Base-by-base conservation (phyloP, 164 flowering plant species). In the Nelumbo lutea region DNA sequence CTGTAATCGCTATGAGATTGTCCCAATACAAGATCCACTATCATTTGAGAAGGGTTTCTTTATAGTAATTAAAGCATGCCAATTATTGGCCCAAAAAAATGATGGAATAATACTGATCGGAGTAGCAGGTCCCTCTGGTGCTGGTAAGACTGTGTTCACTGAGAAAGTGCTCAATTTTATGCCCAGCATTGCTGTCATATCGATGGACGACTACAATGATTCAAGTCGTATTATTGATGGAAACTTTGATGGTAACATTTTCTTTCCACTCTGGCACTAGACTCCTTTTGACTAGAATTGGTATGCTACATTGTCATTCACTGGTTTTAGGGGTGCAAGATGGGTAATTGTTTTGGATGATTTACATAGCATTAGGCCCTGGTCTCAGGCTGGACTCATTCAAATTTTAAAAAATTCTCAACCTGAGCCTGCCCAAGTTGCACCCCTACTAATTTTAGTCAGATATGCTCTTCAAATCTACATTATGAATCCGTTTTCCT, bases 41-140 rank as follows among this genome's bases (percentile, higher is more conserved):
- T 91, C 99, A 42, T 91, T 93, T 76, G 99, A 96, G 81, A 93
- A 90, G 76, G 98, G 98, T 2, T 93, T 95, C 82, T 95, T 90
- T 75, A 75, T 82, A 61, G 97, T 93, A 1, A 83, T 93, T 42
- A 92, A 96, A 56, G 97, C 96, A 51, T 91, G 96, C 81, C 98
- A 96, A 65, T 70, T 90, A 75, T 74, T 96, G 72, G 83, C 92
- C 38, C 97, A 93, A 61, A 86, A 90, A 77, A 96, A 91, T 80
- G 92, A 87, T 58, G 99, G 98, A 44, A 75, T 96, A 39, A 80
- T 89, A 76, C 70, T 93, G 67, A 82, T 93, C 5, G 99, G 98
- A 11, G 61, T 95, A 62, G 97, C 98, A 8, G 99, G 99, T 59
- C 99, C 97, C 43, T 93, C 98, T 62, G 99, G 99, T 11, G 97